These are phyloP conservation scores for Oryza punctata DNA, from an alignment of 176 grass and related monocot species.

Conservation along the genomic window DNA sequence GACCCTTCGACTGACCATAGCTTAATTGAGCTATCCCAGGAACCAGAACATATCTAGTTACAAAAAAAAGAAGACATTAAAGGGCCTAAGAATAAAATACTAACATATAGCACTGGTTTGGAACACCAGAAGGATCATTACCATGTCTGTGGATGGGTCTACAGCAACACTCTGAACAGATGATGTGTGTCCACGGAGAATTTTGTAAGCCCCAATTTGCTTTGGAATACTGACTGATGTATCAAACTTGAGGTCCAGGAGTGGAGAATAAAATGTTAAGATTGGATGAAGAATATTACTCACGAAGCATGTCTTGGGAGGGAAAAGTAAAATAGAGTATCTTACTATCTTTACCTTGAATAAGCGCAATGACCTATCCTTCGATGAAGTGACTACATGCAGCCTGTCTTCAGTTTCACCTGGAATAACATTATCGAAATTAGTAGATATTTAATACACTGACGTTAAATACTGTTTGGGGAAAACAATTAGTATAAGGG, in stretches of 20 bases:
- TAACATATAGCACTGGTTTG: background rate
- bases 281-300: constrained; percentile 20
- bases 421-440: constrained; percentile 42
- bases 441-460: constrained; percentile 20
- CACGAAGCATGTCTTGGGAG: background rate
- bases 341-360: constrained; percentile 70
- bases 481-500: constrained; percentile 22
- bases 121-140: constrained; percentile 39
- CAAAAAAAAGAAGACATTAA: background rate
- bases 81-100: constrained; percentile 13
- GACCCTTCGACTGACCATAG: constrained; percentile 73
- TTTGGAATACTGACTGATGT: constrained; percentile 47
- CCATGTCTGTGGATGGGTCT: constrained; percentile 71
- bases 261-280: constrained; percentile 36
- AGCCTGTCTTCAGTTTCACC: constrained; percentile 59
- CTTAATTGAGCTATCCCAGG: constrained; percentile 94
- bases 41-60: constrained; percentile 88
- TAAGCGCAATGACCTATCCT: constrained; percentile 80
- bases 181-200: constrained; percentile 69
- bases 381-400: constrained; percentile 77
- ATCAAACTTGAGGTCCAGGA: constrained; percentile 52
- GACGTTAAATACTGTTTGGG: background rate
- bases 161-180: constrained; percentile 80
- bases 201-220: constrained; percentile 72
- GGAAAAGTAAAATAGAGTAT: background rate